Evolutionary conservation across 164 flowering plant genomes (phyloP).

Genomic region (Protea cynaroides): DNA sequence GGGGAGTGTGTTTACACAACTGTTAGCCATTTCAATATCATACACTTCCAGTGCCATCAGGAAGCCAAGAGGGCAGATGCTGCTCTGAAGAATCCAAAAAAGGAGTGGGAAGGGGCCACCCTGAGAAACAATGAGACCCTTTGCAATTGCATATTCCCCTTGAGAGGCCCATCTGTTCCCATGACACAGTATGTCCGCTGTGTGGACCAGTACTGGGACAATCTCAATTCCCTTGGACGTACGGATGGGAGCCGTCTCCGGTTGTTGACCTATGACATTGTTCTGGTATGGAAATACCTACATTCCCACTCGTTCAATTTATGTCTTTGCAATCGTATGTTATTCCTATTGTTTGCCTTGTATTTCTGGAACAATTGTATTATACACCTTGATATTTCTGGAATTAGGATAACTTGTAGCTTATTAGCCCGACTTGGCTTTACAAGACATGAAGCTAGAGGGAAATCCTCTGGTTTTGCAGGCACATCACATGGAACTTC

Average conservation of each 20-base stretch:
- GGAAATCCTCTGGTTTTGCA: not conserved
- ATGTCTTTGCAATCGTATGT: not conserved
- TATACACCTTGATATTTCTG: too few species aligned
- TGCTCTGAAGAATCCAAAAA: constrained; percentile 88
- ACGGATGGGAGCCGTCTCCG: constrained; percentile 95
- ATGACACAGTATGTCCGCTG: constrained; percentile 65
- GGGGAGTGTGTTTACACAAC: constrained; percentile 98
- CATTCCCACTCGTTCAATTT: not conserved
- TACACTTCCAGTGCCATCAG: constrained; percentile 97
- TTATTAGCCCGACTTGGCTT: too few species aligned
- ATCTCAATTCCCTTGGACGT: constrained; percentile 89
- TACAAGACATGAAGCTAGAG: too few species aligned
- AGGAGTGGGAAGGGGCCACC: constrained; percentile 99
- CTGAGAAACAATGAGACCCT: constrained; percentile 93
- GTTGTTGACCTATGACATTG: constrained; percentile 89
- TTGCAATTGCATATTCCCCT: constrained; percentile 90
- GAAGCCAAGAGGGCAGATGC: constrained; percentile 98
- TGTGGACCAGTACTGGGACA: constrained; percentile 95
- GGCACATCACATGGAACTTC: not conserved
- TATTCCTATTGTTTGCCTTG: not conserved
- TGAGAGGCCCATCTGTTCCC: constrained; percentile 89
- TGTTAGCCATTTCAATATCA: constrained; percentile 94
- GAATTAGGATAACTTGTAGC: too few species aligned
- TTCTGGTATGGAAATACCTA: constrained; percentile 58
- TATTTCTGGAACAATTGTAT: not conserved